These are phyloP conservation scores for Cucurbita ficifolia DNA, from an alignment of 306 rosid species.

Conservation along the genomic window DNA sequence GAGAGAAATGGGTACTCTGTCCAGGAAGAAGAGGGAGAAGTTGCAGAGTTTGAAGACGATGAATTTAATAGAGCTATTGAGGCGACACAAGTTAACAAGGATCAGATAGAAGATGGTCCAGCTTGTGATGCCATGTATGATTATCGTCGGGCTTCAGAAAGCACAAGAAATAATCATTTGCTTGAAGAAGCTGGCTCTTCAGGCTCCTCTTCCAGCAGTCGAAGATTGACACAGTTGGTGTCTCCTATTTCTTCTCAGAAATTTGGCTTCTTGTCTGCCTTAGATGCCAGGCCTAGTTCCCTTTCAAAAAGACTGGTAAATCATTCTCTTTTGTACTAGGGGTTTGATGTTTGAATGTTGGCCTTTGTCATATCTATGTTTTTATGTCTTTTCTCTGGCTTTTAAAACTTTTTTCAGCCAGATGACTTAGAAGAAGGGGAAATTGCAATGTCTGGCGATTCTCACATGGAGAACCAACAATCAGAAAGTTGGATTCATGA, in stretches of 20 bases:
- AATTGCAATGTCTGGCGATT: constrained; percentile 83
- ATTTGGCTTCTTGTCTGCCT: constrained; percentile 81
- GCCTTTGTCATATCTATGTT: constrained; percentile 11
- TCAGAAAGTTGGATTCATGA: constrained; percentile 93
- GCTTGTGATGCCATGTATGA: constrained; percentile 43
- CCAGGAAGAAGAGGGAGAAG: constrained; percentile 79
- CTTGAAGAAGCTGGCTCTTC: constrained; percentile 65
- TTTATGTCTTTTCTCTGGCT: not conserved
- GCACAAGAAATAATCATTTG: constrained; percentile 28
- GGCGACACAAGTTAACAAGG: constrained; percentile 40
- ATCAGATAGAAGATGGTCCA: constrained; percentile 45
- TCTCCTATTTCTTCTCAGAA: constrained; percentile 75
- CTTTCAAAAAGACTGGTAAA: constrained; percentile 57
- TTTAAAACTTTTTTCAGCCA: constrained; percentile 35
- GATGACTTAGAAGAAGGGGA: constrained; percentile 96
- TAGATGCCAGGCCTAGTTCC: constrained; percentile 75
- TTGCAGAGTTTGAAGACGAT: constrained; percentile 78
- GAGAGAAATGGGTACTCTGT: constrained; percentile 71
- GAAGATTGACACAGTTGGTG: constrained; percentile 35
- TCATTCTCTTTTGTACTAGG: constrained; percentile 16
- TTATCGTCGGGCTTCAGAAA: constrained; percentile 42
- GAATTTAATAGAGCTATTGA: constrained; percentile 56
- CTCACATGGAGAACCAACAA: constrained; percentile 78
- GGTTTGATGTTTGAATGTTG: constrained; percentile 12
- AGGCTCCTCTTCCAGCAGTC: constrained; percentile 65